phyloP scores from a whole-genome alignment of 371 early-diverging fungal species.

The Funneliformis caledonium region DNA sequence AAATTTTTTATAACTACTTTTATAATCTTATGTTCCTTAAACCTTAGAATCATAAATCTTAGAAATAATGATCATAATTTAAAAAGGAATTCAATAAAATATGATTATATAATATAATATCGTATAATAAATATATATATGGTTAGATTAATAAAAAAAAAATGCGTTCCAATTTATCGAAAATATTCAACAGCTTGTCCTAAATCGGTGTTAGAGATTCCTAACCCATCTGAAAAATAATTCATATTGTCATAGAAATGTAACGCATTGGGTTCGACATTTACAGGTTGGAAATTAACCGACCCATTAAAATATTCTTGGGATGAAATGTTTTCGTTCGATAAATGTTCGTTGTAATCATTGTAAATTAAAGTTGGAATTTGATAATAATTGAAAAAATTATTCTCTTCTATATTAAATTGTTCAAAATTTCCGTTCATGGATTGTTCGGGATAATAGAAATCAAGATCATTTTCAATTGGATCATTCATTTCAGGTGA shows the following conservation, averaged over 20 bases:
- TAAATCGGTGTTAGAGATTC: not conserved
- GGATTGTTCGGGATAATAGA: not conserved
- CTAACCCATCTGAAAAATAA: not conserved
- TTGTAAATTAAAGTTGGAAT: not conserved
- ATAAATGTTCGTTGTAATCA: no score
- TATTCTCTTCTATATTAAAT: no score
- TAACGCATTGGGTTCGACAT: not conserved
- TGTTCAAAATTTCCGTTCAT: not conserved
- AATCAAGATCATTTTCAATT: no score
- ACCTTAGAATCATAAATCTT: no score
- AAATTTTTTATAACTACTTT: no score
- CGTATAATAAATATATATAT: no score
- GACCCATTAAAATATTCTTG: not conserved
- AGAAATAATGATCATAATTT: no score
- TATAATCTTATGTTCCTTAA: no score
- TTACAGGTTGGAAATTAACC: not conserved
- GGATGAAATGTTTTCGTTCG: not conserved
- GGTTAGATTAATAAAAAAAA: no score
- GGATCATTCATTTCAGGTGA: not conserved
- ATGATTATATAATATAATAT: no score
- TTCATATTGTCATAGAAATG: not conserved
- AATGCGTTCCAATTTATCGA: not conserved
- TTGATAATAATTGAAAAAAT: not conserved
- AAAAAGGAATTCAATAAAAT: no score
- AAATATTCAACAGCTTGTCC: not conserved